phyloP scores from a whole-genome alignment of 1,284 basidiomycete species.

The Phylloboletellus chloephorus region DNA sequence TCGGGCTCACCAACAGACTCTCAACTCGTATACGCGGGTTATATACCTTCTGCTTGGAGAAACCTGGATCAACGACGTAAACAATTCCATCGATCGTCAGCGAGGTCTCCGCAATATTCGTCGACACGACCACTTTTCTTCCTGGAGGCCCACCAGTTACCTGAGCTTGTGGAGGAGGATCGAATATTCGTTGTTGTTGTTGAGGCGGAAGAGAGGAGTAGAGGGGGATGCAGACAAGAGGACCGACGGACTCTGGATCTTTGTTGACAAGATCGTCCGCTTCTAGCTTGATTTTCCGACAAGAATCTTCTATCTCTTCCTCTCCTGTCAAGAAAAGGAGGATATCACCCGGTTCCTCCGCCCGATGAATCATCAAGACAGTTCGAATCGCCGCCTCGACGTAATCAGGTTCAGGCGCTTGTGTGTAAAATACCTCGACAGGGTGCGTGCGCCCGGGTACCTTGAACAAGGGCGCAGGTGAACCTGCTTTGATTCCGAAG shows the following conservation, averaged over 20 bases:
- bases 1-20: conserved; percentile 88
- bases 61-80: conserved; percentile 97
- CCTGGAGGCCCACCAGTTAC: conserved; percentile 72
- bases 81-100: conserved; percentile 98
- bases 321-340: conserved; percentile 96
- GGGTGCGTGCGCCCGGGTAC: conserved; percentile 96
- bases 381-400: conserved; percentile 96
- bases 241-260: conserved; percentile 76
- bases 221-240: conserved; percentile 83
- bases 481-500: conserved; percentile 62
- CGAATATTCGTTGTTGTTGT: conserved; percentile 95
- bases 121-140: conserved; percentile 92
- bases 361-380: conserved; percentile 95
- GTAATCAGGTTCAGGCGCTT: conserved; percentile 94
- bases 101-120: conserved; percentile 98
- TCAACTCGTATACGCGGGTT: conserved; percentile 96
- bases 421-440: conserved; percentile 94
- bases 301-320: conserved; percentile 97
- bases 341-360: conserved; percentile 91
- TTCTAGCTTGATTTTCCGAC: conserved; percentile 88
- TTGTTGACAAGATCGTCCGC: conserved; percentile 74
- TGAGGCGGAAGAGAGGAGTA: conserved; percentile 91
- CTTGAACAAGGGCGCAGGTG: conserved; percentile 82
- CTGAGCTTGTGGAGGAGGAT: conserved; percentile 68
- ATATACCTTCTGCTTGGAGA: conserved; percentile 97